Evolutionary conservation across 1,139 yeast species (phyloP).

Genomic region (Yarrowia galli): DNA sequence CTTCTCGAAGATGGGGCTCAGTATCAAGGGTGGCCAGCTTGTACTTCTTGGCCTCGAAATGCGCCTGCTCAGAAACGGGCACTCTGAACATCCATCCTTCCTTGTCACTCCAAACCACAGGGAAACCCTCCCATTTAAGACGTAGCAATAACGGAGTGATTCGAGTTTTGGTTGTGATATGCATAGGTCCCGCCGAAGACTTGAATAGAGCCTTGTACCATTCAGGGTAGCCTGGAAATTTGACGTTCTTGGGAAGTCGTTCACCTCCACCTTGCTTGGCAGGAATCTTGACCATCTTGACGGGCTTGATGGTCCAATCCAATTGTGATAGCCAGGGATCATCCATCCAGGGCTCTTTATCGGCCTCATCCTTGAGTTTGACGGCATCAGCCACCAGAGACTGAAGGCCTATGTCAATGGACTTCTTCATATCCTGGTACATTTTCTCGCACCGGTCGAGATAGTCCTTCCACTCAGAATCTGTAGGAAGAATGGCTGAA

Average conservation of each 20-base stretch:
- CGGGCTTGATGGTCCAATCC: constrained; percentile 79
- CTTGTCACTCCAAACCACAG: constrained; percentile 77
- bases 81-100: constrained; percentile 92
- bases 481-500: constrained; percentile 81
- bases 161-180: constrained; percentile 74
- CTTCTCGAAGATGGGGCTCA: constrained; percentile 28
- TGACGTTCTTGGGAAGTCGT: constrained; percentile 65
- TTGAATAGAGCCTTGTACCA: constrained; percentile 86
- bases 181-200: constrained; percentile 56
- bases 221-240: constrained; percentile 87
- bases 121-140: constrained; percentile 85
- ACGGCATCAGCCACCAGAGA: constrained; percentile 69
- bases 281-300: constrained; percentile 64
- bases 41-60: constrained; percentile 50
- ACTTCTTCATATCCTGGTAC: constrained; percentile 64
- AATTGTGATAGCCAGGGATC: constrained; percentile 94
- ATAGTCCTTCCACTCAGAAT: constrained; percentile 74
- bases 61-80: constrained; percentile 51
- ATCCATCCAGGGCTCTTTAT: constrained; percentile 44
- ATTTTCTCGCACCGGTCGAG: constrained; percentile 69
- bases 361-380: constrained; percentile 51
- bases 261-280: constrained; percentile 65
- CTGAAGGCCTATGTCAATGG: constrained; percentile 66
- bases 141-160: constrained; percentile 77
- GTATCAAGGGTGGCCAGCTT: constrained; percentile 5